These are phyloP conservation scores for Barnettozyma populi DNA, from an alignment of 805 yeast genomes.

Conservation along the genomic window DNA sequence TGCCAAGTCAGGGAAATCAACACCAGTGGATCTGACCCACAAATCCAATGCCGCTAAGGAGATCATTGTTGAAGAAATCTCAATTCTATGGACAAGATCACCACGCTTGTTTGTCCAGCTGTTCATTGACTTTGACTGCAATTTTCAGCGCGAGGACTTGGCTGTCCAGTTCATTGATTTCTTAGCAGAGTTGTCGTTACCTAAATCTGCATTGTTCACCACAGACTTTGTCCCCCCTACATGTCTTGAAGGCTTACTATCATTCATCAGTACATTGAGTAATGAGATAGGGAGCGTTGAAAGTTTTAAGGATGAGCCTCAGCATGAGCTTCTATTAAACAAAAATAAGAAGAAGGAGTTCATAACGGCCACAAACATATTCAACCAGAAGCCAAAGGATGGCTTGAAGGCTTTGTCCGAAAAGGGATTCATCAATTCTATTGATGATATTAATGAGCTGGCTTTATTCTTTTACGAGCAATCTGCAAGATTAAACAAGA, in stretches of 20 bases:
- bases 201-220: slow-evolving; percentile 75
- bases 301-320: slow-evolving; percentile 15
- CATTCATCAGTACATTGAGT: slow-evolving; percentile 59
- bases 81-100: slow-evolving; percentile 75
- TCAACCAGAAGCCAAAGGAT: slow-evolving; percentile 72
- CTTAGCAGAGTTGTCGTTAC: slow-evolving; percentile 72
- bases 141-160: slow-evolving; percentile 78
- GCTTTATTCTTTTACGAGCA: slow-evolving; percentile 73
- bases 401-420: slow-evolving; percentile 67
- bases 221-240: slow-evolving; percentile 90
- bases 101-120: slow-evolving; percentile 72
- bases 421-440: slow-evolving; percentile 53
- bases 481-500: slow-evolving; percentile 81
- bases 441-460: slow-evolving; percentile 51
- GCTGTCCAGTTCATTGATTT: slow-evolving; percentile 61
- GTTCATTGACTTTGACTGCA: slow-evolving; percentile 85
- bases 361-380: slow-evolving; percentile 63
- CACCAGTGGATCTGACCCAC: slow-evolving; percentile 28
- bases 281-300: slow-evolving; percentile 32
- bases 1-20: slow-evolving; percentile 24
- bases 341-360: slow-evolving; percentile 63
- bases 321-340: slow-evolving; percentile 23
- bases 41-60: slow-evolving; percentile 52
- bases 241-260: slow-evolving; percentile 81
- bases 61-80: slow-evolving; percentile 74